Conservation (phyloP, 257 asterid genomes). For the Gentiana dahurica region DNA sequence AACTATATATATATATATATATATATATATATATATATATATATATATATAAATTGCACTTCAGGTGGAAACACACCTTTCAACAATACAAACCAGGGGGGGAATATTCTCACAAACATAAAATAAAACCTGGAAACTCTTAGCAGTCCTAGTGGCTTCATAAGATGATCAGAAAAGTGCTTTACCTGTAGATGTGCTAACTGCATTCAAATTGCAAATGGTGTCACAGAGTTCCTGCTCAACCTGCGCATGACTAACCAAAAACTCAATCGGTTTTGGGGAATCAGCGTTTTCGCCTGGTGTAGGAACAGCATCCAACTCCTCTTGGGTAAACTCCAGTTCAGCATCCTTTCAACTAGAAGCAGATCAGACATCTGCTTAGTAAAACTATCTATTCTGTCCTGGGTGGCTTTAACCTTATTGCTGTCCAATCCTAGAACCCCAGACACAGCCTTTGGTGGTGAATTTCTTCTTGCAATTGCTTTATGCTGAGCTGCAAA, state of each 20-base stretch:
- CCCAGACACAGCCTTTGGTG: conserved; percentile 44
- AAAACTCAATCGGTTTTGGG: conserved; percentile 59
- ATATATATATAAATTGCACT: no score
- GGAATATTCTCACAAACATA: no score
- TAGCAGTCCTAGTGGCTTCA: no score
- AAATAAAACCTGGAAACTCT: no score
- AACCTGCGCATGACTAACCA: conserved; percentile 82
- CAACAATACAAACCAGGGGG: no score
- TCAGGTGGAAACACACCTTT: no score
- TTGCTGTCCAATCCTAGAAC: conserved; percentile 60
- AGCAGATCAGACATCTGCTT: conserved; percentile 65
- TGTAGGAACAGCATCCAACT: conserved; percentile 79
- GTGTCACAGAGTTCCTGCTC: conserved; percentile 98
- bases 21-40: no score
- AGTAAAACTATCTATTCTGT: conserved; percentile 60
- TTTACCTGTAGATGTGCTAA: conserved; percentile 78
- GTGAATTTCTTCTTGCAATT: conserved; percentile 58
- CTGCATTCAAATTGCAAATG: conserved; percentile 79
- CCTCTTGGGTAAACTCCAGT: conserved; percentile 87
- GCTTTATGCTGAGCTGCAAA: conserved; percentile 90
- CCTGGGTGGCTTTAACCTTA: conserved; percentile 61
- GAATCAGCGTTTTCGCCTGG: conserved; percentile 50
- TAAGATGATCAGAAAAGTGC: conserved; percentile 1
- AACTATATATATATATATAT: no score
- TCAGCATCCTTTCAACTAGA: conserved; percentile 84